Evolutionary conservation across 2,329 filamentous ascomycete genomes (phyloP).

Genomic region (Cordyceps cateniannulata): DNA sequence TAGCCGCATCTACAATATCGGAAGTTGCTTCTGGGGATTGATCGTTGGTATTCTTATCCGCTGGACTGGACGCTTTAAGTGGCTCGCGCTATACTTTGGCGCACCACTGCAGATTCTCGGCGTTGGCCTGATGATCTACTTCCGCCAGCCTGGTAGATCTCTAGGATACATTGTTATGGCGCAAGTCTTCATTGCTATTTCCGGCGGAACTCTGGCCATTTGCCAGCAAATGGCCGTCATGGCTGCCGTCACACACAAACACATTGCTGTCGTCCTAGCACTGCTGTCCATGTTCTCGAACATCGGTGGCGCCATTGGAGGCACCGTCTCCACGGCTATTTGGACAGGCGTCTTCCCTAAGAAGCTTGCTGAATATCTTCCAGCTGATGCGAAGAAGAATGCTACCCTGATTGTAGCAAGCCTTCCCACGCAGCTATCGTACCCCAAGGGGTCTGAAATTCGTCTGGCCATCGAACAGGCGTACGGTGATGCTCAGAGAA

Average conservation of each 20-base stretch:
- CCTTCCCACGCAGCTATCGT: not conserved
- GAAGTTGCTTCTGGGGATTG: conserved; percentile 43
- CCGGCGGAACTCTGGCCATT: conserved; percentile 51
- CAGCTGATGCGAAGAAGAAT: not conserved
- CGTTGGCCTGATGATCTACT: conserved; percentile 36
- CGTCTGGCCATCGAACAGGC: not conserved
- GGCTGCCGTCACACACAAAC: conserved; percentile 43
- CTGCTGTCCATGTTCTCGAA: not conserved
- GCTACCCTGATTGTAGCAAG: not conserved
- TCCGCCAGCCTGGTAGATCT: conserved; percentile 39
- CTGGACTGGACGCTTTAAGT: conserved; percentile 42
- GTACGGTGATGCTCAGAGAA: conserved; percentile 5
- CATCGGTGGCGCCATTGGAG: conserved; percentile 7
- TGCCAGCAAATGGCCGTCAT: conserved; percentile 53
- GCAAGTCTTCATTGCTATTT: conserved; percentile 54
- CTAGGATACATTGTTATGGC: conserved; percentile 50
- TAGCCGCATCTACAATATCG: conserved; percentile 43
- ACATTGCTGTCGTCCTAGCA: conserved; percentile 1
- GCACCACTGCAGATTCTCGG: conserved; percentile 29
- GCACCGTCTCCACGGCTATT: conserved; percentile 3
- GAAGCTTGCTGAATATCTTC: not conserved
- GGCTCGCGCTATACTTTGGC: conserved; percentile 29
- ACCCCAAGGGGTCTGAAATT: not conserved
- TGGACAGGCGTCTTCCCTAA: not conserved
- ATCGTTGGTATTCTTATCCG: conserved; percentile 41